These are phyloP conservation scores for Mayamaea pseudoterrestris DNA, from an alignment of 108 stramenopile genomes.

Conservation along the genomic window DNA sequence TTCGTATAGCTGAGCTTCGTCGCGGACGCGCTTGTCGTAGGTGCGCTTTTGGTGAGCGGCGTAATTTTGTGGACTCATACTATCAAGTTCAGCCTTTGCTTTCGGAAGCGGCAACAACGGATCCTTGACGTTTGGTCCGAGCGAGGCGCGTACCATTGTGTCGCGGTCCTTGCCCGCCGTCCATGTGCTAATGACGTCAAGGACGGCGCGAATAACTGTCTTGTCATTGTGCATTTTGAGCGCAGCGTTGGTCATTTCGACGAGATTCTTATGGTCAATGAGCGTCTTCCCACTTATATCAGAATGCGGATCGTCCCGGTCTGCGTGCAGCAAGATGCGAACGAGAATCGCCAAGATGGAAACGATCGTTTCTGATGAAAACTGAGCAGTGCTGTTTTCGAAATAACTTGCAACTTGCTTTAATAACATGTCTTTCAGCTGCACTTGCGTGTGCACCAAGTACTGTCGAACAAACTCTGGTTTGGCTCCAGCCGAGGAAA, in stretches of 20 bases:
- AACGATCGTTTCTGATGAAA: slow-evolving; percentile 26
- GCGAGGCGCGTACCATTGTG: slow-evolving; percentile 35
- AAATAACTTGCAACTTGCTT: slow-evolving; percentile 5
- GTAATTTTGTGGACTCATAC: slow-evolving; percentile 53
- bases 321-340: slow-evolving; percentile 54
- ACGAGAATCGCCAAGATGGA: slow-evolving; percentile 48
- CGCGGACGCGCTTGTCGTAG: slow-evolving; percentile 25
- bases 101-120: slow-evolving; percentile 16
- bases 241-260: slow-evolving; percentile 1
- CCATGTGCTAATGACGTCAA: slow-evolving; percentile 68
- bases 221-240: slow-evolving; percentile 3
- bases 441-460: slow-evolving; percentile 21
- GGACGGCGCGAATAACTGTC: slow-evolving; percentile 38
- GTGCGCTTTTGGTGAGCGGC: slow-evolving; percentile 50
- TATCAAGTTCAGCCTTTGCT: slow-evolving; percentile 34
- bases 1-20: slow-evolving; percentile 41
- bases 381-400: slow-evolving; percentile 11
- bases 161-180: slow-evolving; percentile 53
- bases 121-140: slow-evolving; percentile 8
- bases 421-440: slow-evolving; percentile 26
- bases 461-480: slow-evolving; percentile 27
- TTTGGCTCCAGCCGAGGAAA: slow-evolving; percentile 26
- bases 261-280: slow-evolving; percentile 12
- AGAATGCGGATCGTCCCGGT: slow-evolving; percentile 45
- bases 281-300: slow-evolving; percentile 17